phyloP scores from a whole-genome alignment of 352 stramenopile species.

The Phytophthora macrochlamydospora region DNA sequence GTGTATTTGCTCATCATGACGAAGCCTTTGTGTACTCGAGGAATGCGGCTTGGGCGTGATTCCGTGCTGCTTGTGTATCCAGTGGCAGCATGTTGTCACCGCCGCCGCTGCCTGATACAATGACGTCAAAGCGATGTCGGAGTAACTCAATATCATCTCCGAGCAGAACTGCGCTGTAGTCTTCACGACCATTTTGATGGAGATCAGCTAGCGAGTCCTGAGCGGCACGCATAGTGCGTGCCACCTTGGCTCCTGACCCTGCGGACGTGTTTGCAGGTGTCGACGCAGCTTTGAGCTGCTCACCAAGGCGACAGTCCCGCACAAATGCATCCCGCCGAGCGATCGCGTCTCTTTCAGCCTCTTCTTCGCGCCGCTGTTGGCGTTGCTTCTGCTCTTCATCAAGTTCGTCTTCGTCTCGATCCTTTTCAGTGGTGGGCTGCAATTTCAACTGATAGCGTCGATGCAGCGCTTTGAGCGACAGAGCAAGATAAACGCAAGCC shows the following conservation, averaged over 20 bases:
- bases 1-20: constrained; percentile 3
- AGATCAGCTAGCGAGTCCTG: constrained; percentile 11
- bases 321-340: constrained; percentile 44
- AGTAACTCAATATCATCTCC: constrained; percentile 32
- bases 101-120: constrained; percentile 26
- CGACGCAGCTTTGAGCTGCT: constrained; percentile 43
- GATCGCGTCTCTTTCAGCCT: constrained; percentile 27
- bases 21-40: constrained; percentile 35
- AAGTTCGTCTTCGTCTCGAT: constrained; percentile 25
- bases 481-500: constrained; percentile 61
- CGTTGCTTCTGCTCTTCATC: constrained; percentile 32
- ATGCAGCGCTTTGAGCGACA: constrained; percentile 55
- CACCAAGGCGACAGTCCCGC: constrained; percentile 56
- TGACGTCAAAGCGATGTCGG: constrained; percentile 44
- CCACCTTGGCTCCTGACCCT: constrained; percentile 53
- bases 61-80: constrained; percentile 9
- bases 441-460: constrained; percentile 23
- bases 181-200: constrained; percentile 2
- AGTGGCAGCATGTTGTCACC: constrained; percentile 11
- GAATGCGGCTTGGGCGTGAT: constrained; percentile 34
- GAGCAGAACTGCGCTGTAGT: not conserved
- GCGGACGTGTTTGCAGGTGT: constrained; percentile 49
- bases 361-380: constrained; percentile 19
- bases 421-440: constrained; percentile 13
- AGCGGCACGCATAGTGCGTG: constrained; percentile 47